A percentile compares a stretch with the other conserved stretches of the same genome.
Conservation (phyloP, 2,329 filamentous ascomycete species). For the Colletotrichum plurivorum region DNA sequence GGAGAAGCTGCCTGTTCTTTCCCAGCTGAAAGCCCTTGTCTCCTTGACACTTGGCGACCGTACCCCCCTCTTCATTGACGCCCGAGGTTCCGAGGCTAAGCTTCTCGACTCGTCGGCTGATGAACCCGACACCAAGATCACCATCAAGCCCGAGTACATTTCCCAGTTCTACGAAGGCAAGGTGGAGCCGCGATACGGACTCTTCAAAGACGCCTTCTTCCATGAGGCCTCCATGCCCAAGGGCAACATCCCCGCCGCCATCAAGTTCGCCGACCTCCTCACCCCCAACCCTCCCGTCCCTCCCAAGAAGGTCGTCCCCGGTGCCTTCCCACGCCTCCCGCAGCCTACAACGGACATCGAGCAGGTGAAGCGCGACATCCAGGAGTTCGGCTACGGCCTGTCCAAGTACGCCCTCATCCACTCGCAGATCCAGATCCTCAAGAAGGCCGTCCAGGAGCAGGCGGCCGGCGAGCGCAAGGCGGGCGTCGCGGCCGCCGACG, state of each 20-base stretch:
- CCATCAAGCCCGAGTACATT: slow-evolving; percentile 28
- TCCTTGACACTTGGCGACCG: slow-evolving; percentile 15
- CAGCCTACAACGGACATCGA: slow-evolving; percentile 25
- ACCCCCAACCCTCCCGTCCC: slow-evolving; percentile 6
- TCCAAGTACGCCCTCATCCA: slow-evolving; percentile 22
- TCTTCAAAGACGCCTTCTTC: slow-evolving; percentile 25
- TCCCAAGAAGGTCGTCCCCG: slow-evolving; percentile 19
- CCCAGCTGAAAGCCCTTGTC: slow-evolving; percentile 3
- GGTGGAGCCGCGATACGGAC: slow-evolving; percentile 16
- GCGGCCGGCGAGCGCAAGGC: slow-evolving; percentile 26
- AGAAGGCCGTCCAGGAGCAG: slow-evolving; percentile 20
- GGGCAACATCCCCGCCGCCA: slow-evolving; percentile 16
- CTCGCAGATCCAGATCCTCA: slow-evolving; percentile 15
- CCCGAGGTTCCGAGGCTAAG: not conserved
- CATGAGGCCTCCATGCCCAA: slow-evolving; percentile 22
- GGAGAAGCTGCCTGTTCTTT: not conserved
- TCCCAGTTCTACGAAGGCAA: slow-evolving; percentile 26
- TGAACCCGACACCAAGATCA: slow-evolving; percentile 15
- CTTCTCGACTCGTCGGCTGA: not conserved
- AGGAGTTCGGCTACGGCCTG: slow-evolving; percentile 30
- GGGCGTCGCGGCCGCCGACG: not conserved
- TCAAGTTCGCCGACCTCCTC: slow-evolving; percentile 16
- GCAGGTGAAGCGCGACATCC: slow-evolving; percentile 25
- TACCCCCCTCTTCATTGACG: slow-evolving; percentile 21
- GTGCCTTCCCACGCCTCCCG: slow-evolving; percentile 9